A percentile compares a stretch with the other conserved stretches of the same genome.
Conservation (phyloP, 2,329 filamentous ascomycete genomes). For the Dactylellina cionopaga region DNA sequence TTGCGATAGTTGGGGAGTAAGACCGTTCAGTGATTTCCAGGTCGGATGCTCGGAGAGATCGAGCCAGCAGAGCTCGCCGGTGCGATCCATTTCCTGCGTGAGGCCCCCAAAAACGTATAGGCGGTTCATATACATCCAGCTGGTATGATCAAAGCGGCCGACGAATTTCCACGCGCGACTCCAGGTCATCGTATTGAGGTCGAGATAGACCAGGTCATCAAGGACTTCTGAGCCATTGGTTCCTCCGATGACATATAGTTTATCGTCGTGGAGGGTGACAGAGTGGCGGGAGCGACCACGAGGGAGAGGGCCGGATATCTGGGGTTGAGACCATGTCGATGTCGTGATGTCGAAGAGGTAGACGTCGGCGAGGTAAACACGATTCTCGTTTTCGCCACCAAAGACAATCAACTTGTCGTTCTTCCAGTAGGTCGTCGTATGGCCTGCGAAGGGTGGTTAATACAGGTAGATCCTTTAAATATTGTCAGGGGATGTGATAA, state of each 20-base stretch:
- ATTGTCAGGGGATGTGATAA: constrained; percentile 22
- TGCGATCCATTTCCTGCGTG: constrained; percentile 95
- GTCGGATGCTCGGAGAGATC: constrained; percentile 91
- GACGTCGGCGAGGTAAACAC: constrained; percentile 92
- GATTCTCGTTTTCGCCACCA: constrained; percentile 96
- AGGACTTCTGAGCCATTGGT: constrained; percentile 89
- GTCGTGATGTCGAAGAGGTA: constrained; percentile 96
- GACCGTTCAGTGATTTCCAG: constrained; percentile 69
- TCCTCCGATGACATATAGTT: constrained; percentile 94
- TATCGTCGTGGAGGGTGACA: constrained; percentile 93
- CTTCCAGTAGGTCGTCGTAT: constrained; percentile 93
- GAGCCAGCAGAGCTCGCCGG: constrained; percentile 95
- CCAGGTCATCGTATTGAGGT: constrained; percentile 98
- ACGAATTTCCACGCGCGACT: constrained; percentile 96
- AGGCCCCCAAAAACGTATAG: constrained; percentile 97
- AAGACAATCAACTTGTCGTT: constrained; percentile 96
- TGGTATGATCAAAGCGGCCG: constrained; percentile 91
- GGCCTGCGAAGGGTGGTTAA: constrained; percentile 68
- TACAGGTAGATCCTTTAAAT: no score
- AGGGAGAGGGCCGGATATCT: constrained; percentile 83
- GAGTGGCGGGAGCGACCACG: constrained; percentile 92
- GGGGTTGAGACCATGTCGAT: constrained; percentile 92
- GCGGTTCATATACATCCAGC: constrained; percentile 87
- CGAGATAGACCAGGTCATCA: constrained; percentile 95
- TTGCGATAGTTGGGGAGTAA: constrained; percentile 53